Percentiles rank a stretch among this genome's conserved stretches.
These are phyloP conservation scores for Colletotrichum sp. DNA, from an alignment of 2,329 filamentous ascomycete genomes.

Conservation along the genomic window DNA sequence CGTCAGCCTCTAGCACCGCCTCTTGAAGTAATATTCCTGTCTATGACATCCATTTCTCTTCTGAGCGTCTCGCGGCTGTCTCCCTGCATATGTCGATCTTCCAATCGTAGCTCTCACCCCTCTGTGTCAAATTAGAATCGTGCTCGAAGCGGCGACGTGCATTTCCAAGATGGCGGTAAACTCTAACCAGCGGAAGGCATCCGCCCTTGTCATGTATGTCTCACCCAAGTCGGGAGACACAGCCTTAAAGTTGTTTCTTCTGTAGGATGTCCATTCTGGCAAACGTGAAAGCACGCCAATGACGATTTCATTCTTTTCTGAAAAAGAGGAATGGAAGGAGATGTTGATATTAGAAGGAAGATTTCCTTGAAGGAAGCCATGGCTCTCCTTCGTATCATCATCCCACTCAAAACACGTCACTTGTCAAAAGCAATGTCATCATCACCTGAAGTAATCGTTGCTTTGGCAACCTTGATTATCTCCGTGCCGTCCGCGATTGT, in stretches of 20 bases:
- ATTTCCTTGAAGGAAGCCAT: not conserved
- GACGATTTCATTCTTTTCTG: not conserved
- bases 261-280: not conserved
- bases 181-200: not conserved
- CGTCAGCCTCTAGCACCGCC: not conserved
- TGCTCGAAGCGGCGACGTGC: not conserved
- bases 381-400: not conserved
- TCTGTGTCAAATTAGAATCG: not conserved
- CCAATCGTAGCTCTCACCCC: not conserved
- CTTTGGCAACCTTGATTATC: not conserved
- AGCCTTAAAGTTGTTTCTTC: not conserved
- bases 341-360: rapidly evolving
- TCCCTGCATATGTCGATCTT: not conserved
- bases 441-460: not conserved
- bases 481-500: not conserved
- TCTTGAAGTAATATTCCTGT: not conserved
- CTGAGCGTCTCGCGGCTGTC: not conserved
- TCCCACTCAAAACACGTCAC: not conserved
- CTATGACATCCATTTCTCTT: not conserved
- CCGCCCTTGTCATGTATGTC: not conserved
- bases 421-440: not conserved
- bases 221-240: not conserved
- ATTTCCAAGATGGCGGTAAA: not conserved
- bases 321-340: not conserved
- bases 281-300: not conserved